Evolutionary conservation across 257 asterid genomes (phyloP).

Genomic region (Ilex aquifolium): DNA sequence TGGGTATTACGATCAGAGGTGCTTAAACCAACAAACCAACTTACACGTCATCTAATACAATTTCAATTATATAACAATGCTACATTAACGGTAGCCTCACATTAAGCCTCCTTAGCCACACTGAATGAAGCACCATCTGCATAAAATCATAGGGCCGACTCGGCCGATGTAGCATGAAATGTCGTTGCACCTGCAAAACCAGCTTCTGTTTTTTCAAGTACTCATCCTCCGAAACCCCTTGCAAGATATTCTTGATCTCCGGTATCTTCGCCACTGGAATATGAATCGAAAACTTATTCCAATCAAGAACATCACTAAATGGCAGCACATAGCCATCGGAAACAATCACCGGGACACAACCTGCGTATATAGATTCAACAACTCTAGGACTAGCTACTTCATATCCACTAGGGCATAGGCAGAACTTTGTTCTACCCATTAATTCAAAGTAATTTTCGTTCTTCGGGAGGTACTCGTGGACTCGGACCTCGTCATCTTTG

Average conservation of each 20-base stretch:
- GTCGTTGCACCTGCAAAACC: conserved; percentile 33
- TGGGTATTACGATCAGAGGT: no score
- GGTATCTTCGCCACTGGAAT: conserved; percentile 31
- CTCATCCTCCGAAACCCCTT: conserved; percentile 29
- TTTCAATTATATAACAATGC: no score
- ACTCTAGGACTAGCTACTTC: conserved; percentile 69
- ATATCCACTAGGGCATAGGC: conserved; percentile 61
- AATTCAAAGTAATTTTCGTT: conserved; percentile 26
- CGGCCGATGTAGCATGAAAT: conserved; percentile 45
- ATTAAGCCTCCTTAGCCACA: conserved; percentile 63
- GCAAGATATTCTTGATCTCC: conserved; percentile 33
- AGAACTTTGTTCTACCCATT: conserved; percentile 36
- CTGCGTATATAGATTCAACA: conserved; percentile 43
- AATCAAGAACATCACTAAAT: conserved; percentile 54
- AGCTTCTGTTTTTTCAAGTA: conserved; percentile 24
- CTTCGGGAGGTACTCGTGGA: conserved; percentile 44
- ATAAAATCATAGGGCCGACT: conserved; percentile 32
- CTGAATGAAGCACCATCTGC: conserved; percentile 49
- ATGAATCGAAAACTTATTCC: conserved; percentile 39
- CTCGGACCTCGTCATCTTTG: conserved; percentile 33
- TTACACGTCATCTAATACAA: no score
- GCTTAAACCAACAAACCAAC: no score
- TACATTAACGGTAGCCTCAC: conserved; percentile 13
- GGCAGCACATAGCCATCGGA: conserved; percentile 41
- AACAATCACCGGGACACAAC: conserved; percentile 47